A percentile compares a stretch with the other conserved stretches of the same genome.
Conservation (phyloP, 257 asterid genomes). For the Fraxinus excelsior region DNA sequence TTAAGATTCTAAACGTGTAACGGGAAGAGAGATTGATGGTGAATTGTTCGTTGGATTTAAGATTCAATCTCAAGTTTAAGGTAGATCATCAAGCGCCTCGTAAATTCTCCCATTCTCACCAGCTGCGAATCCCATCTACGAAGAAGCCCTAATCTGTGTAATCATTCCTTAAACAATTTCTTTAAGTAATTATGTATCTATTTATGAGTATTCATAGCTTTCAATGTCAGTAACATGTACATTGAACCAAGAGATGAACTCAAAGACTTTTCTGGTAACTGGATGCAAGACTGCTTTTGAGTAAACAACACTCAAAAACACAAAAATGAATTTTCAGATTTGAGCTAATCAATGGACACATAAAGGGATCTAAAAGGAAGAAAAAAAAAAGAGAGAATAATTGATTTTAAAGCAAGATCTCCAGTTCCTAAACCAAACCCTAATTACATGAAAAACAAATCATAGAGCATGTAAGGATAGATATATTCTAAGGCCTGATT, state of each 20-base stretch:
- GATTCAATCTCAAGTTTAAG: too few relatives aligned
- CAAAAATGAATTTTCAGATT: not conserved
- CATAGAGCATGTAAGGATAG: not conserved
- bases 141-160: not conserved
- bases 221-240: not conserved
- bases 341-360: not conserved
- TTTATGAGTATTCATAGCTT: not conserved
- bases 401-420: not conserved
- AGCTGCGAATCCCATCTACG: not conserved
- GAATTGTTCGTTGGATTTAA: not conserved
- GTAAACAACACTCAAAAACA: not conserved
- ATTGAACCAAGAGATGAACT: constrained; percentile 9
- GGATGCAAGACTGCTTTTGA: constrained; percentile 21
- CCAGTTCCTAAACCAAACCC: not conserved
- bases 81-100: too few relatives aligned
- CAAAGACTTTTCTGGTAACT: not conserved
- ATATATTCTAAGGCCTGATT: not conserved
- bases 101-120: not conserved
- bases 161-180: not conserved
- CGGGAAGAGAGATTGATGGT: too few relatives aligned
- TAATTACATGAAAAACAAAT: not conserved
- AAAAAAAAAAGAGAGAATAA: not conserved
- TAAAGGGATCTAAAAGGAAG: not conserved
- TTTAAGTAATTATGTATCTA: not conserved
- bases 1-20: not conserved